These are phyloP conservation scores for Stephania cephalantha DNA, from an alignment of 164 flowering plant genomes.

Conservation along the genomic window DNA sequence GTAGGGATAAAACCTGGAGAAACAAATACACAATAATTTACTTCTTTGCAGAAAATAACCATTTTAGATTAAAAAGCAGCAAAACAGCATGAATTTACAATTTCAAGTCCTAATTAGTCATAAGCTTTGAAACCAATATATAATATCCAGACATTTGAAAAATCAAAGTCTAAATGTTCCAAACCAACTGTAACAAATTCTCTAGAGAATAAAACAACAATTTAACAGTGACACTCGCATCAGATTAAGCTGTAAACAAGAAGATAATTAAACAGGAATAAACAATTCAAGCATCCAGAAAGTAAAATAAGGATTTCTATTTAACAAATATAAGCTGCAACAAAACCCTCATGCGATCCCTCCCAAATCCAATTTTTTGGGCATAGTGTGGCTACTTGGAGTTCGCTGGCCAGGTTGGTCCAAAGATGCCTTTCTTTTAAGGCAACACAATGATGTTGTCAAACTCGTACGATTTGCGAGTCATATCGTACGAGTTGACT, in stretches of 20 bases:
- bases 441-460: too few relatives aligned
- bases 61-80: background rate
- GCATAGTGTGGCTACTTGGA: too few relatives aligned
- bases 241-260: background rate
- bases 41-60: background rate
- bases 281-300: background rate
- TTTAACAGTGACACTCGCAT: background rate
- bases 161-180: background rate
- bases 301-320: background rate
- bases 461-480: too few relatives aligned
- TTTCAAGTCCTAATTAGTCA: background rate
- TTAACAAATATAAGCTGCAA: too few relatives aligned
- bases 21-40: background rate
- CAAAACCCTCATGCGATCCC: too few relatives aligned
- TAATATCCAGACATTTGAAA: background rate
- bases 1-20: constrained; percentile 87
- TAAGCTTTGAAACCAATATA: background rate
- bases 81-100: background rate
- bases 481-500: too few relatives aligned
- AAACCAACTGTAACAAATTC: background rate
- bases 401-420: too few relatives aligned
- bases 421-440: too few relatives aligned
- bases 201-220: background rate
- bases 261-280: background rate
- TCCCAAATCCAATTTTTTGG: too few relatives aligned